Conservation (phyloP, 2,329 filamentous ascomycete species). For the Aaosphaeria pasadenensis region DNA sequence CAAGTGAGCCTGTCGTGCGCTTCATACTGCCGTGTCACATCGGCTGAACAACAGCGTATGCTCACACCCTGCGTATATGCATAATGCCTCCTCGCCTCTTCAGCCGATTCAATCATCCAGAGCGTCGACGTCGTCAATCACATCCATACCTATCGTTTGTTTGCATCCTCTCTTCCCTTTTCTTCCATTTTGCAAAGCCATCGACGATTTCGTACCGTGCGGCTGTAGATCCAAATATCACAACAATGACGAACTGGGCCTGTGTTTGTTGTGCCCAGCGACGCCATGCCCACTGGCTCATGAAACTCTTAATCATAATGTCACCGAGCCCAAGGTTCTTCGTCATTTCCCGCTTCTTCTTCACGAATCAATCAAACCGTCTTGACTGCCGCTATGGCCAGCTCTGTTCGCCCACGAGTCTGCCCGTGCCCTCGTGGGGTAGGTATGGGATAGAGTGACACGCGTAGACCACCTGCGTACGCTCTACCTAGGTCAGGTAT, state of each 20-base stretch:
- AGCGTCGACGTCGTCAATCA: too few relatives aligned
- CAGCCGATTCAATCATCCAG: too few relatives aligned
- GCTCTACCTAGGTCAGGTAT: background rate
- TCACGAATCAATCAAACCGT: constrained; percentile 3
- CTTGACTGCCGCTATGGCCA: background rate
- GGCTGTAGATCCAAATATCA: background rate
- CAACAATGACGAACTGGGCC: background rate
- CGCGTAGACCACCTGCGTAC: background rate
- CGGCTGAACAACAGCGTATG: too few relatives aligned
- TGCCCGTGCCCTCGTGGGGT: background rate
- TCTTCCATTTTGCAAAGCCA: background rate
- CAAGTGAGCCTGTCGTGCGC: too few relatives aligned
- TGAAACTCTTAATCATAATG: background rate
- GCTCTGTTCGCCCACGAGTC: background rate
- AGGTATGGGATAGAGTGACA: background rate
- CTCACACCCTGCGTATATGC: too few relatives aligned
- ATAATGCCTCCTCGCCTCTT: too few relatives aligned
- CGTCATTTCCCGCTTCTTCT: background rate
- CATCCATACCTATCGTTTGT: too few relatives aligned
- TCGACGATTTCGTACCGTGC: background rate
- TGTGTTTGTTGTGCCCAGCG: background rate
- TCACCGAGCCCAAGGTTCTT: background rate
- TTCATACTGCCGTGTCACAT: too few relatives aligned
- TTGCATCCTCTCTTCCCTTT: too few relatives aligned
- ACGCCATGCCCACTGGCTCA: background rate